Evolutionary conservation across 495 filamentous ascomycete genomes (phyloP).

Genomic region (Hyphodiscus hymeniophilus): DNA sequence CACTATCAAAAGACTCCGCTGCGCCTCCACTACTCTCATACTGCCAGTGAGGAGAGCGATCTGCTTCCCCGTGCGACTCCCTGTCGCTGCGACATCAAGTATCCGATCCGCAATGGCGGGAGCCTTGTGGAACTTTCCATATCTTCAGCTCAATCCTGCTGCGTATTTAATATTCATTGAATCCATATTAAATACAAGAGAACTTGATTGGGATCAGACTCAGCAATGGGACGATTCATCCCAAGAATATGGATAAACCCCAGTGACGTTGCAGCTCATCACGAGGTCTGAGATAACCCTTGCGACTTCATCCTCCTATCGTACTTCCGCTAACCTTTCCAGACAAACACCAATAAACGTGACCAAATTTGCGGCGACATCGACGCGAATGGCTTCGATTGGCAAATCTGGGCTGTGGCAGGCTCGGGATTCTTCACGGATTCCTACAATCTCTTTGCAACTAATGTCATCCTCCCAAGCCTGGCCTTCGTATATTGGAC

Average conservation of each 20-base stretch:
- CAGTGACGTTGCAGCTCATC: neutral
- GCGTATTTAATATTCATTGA: too few species aligned
- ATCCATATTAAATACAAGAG: too few species aligned
- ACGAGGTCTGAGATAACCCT: too few species aligned
- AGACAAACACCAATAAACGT: constrained; percentile 3
- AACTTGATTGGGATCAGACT: neutral
- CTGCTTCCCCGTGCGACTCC: neutral
- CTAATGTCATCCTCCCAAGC: constrained; percentile 55
- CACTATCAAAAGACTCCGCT: too few species aligned
- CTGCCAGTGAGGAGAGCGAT: too few species aligned
- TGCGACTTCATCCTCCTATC: neutral
- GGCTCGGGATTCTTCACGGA: constrained; percentile 63
- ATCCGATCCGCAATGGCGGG: neutral
- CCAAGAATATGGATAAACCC: constrained; percentile 4
- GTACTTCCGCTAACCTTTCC: neutral
- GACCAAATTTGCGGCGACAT: constrained; percentile 12
- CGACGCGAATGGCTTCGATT: constrained; percentile 22
- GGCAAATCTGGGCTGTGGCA: constrained; percentile 44
- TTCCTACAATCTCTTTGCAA: constrained; percentile 60
- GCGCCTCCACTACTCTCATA: too few species aligned
- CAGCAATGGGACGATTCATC: constrained; percentile 2
- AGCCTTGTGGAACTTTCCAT: too few species aligned
- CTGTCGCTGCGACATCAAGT: neutral
- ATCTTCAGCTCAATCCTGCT: too few species aligned
- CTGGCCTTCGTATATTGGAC: constrained; percentile 56